Evolutionary conservation across 2,329 filamentous ascomycete genomes (phyloP).

Genomic region (Xylariaceae sp.): DNA sequence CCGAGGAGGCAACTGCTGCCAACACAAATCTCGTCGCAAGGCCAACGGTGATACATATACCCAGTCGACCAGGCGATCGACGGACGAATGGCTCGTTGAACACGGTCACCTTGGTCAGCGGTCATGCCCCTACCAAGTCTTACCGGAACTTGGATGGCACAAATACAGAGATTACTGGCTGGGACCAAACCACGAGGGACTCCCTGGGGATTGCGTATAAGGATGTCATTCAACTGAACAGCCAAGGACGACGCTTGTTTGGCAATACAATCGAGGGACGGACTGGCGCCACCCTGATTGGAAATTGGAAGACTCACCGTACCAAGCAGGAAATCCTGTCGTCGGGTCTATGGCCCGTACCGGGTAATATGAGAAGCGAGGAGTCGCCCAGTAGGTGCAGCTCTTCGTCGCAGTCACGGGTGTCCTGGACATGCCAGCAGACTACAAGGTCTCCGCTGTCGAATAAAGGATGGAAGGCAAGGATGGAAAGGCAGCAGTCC

Average conservation of each 20-base stretch:
- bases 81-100: constrained; percentile 26
- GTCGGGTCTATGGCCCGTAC: constrained; percentile 21
- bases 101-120: constrained; percentile 26
- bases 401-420: constrained; percentile 8
- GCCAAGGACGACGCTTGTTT: constrained; percentile 8
- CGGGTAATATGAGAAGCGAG: constrained; percentile 12
- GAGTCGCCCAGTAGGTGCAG: constrained; percentile 12
- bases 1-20: constrained; percentile 24
- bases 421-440: constrained; percentile 15
- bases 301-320: constrained; percentile 21
- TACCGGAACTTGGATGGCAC: constrained; percentile 21
- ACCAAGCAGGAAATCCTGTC: constrained; percentile 19
- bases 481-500: constrained; percentile 17
- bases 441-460: constrained; percentile 18
- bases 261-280: constrained; percentile 4
- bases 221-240: constrained; percentile 21
- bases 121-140: constrained; percentile 22
- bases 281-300: constrained; percentile 5
- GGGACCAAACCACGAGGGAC: constrained; percentile 17
- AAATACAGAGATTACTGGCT: too few species aligned
- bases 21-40: constrained; percentile 24
- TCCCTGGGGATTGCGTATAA: constrained; percentile 28
- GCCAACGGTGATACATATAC: constrained; percentile 31
- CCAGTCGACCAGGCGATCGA: constrained; percentile 26
- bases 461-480: constrained; percentile 11